A percentile compares a stretch with the other conserved stretches of the same genome.
phyloP scores from a whole-genome alignment of 2,329 filamentous ascomycete genomes.

The Xylaria sp. region DNA sequence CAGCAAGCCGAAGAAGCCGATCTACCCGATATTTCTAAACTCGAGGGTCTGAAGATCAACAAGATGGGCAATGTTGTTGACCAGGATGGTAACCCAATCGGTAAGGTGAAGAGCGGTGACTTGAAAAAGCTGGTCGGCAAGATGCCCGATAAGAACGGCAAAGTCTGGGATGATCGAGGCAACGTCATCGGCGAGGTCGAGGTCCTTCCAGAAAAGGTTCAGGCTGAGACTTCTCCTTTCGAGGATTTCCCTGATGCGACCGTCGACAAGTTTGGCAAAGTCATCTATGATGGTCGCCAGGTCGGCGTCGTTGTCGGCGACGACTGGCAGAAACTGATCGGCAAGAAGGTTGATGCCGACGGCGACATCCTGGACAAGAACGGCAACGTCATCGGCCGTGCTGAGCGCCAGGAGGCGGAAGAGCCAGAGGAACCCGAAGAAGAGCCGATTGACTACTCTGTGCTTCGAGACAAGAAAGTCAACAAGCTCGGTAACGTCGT shows the following conservation, averaged over 20 bases:
- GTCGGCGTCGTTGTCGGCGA: slow-evolving; percentile 55
- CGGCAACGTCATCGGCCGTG: slow-evolving; percentile 52
- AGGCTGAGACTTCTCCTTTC: slow-evolving; percentile 52
- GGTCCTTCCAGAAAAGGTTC: slow-evolving; percentile 53
- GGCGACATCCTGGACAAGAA: slow-evolving; percentile 54
- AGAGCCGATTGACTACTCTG: slow-evolving; percentile 58
- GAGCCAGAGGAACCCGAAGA: slow-evolving; percentile 50
- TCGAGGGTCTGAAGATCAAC: slow-evolving; percentile 57
- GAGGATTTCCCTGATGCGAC: slow-evolving; percentile 53
- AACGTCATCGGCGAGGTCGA: slow-evolving; percentile 54
- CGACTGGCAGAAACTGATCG: slow-evolving; percentile 51
- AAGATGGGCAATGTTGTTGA: slow-evolving; percentile 60
- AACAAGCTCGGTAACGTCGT: slow-evolving; percentile 71
- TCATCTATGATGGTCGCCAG: slow-evolving; percentile 53
- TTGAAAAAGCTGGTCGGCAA: slow-evolving; percentile 56
- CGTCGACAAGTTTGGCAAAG: slow-evolving; percentile 53
- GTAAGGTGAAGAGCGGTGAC: slow-evolving; percentile 56
- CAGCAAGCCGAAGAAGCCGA: slow-evolving; percentile 36
- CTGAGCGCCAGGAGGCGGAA: slow-evolving; percentile 51
- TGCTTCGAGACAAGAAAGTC: slow-evolving; percentile 65
- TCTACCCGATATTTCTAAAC: slow-evolving; percentile 48
- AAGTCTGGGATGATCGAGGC: slow-evolving; percentile 52
- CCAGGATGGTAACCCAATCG: slow-evolving; percentile 56
- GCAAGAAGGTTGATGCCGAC: slow-evolving; percentile 53
- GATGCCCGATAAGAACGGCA: slow-evolving; percentile 57